Conservation (phyloP, 202 grass and related monocot species). For the Setaria viridis region DNA sequence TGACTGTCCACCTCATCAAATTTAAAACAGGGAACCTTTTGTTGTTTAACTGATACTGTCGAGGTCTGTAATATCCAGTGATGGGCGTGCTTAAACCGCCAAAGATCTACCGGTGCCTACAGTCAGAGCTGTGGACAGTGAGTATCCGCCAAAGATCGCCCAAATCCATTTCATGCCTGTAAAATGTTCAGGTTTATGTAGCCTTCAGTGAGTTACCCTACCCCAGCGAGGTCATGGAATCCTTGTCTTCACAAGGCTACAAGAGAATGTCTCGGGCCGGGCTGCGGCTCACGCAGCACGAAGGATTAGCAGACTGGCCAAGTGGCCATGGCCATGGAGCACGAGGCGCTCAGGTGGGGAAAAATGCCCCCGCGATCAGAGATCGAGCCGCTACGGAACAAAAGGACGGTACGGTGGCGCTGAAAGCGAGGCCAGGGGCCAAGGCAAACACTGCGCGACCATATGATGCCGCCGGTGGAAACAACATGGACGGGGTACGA, state of each 20-base stretch:
- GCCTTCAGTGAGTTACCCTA: background rate
- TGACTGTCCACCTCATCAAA: slow-evolving; percentile 2
- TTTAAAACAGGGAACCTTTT: background rate
- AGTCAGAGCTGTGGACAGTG: too few species aligned
- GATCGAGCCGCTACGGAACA: background rate
- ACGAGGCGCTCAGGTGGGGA: background rate
- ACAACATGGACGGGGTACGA: background rate
- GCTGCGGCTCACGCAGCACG: background rate
- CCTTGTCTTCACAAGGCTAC: background rate
- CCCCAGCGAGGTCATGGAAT: background rate
- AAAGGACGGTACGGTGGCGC: background rate
- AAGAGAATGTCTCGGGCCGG: background rate
- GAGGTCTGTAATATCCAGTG: background rate
- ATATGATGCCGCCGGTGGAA: slow-evolving; percentile 34
- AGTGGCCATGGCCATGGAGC: background rate
- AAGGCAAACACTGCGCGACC: background rate
- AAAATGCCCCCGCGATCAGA: background rate
- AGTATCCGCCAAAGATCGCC: background rate
- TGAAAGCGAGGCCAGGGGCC: background rate
- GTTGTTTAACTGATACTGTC: background rate
- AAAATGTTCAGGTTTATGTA: background rate
- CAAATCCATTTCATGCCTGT: background rate
- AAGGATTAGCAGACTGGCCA: background rate
- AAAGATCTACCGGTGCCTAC: background rate
- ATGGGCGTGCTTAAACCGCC: slow-evolving; percentile 3